Evolutionary conservation across 305 asterid genomes (phyloP), one percentile per base, ranked within the genome.

Genomic region (Fraxinus angustifolia): DNA sequence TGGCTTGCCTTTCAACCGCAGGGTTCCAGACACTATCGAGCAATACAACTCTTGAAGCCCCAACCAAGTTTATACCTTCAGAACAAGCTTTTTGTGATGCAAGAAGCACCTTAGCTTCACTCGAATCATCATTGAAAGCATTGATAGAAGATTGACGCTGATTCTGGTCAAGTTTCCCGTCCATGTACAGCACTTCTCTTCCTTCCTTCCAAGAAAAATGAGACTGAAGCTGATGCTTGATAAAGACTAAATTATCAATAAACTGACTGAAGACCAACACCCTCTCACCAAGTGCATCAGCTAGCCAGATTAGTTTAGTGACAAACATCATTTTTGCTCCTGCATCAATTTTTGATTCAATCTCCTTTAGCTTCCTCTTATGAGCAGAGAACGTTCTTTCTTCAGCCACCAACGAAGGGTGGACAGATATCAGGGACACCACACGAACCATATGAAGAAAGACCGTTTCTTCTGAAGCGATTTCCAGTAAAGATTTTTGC

Each of bases 11-110:
- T 79, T 91, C 91, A 3, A 90, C 89, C 0, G 96, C 88, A 2
- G 97, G 97, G 67, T 93, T 93, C 97, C 96, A 93, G 2, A 88
- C 87, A 0, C 92, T 91, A 62, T 94, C 97, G 0, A 94, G 88
- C 60, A 94, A 80, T 17, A 92, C 88, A 0, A 92, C 95, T 19
- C 96, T 87, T 0, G 96, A 92, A 12, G 96, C 97, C 35, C 97
- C 98, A 0, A 90, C 81, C 67, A 94, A 76, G 60, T 84, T 91
- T 12, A 94, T 94, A 0, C 96, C 98, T 82, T 94, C 95, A 0
- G 92, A 87, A 80, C 97, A 92, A 1, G 94, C 94, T 56, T 71
- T 88, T 8, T 79, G 86, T 17, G 98, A 88, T 0, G 97, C 98
- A 35, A 94, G 89, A n/a, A 94, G 87, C 72, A 92, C 97, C 75